phyloP scores from a whole-genome alignment of 2,329 filamentous ascomycete species.

The Pochonia chlamydosporia region DNA sequence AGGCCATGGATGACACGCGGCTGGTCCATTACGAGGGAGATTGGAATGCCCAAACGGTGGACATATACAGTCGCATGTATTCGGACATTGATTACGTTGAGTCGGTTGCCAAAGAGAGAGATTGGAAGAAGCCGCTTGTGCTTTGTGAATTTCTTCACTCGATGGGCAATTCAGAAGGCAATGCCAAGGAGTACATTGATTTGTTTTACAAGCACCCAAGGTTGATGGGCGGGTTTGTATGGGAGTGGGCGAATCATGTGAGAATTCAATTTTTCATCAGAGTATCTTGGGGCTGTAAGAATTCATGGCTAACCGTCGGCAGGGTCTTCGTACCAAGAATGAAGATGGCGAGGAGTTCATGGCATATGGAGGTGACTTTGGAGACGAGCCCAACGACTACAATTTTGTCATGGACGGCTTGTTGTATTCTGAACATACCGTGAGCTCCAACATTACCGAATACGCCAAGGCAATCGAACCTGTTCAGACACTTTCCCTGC shows the following conservation, averaged over 20 bases:
- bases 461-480: slow-evolving; percentile 56
- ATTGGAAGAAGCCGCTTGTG: slow-evolving; percentile 51
- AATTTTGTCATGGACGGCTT: slow-evolving; percentile 56
- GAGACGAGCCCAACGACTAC: slow-evolving; percentile 52
- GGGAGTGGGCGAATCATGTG: slow-evolving; percentile 58
- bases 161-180: slow-evolving; percentile 69
- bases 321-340: slow-evolving; percentile 36
- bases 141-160: slow-evolving; percentile 53
- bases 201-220: slow-evolving; percentile 49
- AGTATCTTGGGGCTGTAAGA: not conserved
- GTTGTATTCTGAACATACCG: slow-evolving; percentile 37
- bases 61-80: slow-evolving; percentile 65
- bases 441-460: slow-evolving; percentile 46
- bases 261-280: not conserved
- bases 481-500: slow-evolving; percentile 42
- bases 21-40: slow-evolving; percentile 64
- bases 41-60: slow-evolving; percentile 47
- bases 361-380: slow-evolving; percentile 58
- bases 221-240: slow-evolving; percentile 58
- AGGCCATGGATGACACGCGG: slow-evolving; percentile 47
- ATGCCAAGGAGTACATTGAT: slow-evolving; percentile 61
- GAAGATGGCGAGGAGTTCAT: slow-evolving; percentile 41
- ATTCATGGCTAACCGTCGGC: not conserved
- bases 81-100: slow-evolving; percentile 41
- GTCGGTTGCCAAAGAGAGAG: slow-evolving; percentile 30